Evolutionary conservation across 176 grass and related monocot species (phyloP).

Genomic region (Oryza officinalis): DNA sequence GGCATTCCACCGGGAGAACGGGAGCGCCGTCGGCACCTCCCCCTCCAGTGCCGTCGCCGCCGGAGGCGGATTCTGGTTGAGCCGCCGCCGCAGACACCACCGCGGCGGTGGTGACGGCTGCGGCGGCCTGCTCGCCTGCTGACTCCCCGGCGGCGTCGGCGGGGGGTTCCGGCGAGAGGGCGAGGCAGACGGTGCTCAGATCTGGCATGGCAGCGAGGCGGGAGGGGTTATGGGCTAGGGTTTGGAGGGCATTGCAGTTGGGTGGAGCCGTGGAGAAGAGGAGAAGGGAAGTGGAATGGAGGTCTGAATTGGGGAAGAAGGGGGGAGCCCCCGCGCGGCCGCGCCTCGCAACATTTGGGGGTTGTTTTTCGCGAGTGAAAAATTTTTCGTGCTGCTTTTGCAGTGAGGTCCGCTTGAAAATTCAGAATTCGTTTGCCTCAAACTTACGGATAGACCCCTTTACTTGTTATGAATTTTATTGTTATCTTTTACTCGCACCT

Average conservation of each 20-base stretch:
- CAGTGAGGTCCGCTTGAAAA: not conserved
- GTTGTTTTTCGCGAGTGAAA: not conserved
- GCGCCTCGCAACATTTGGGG: constrained; percentile 10
- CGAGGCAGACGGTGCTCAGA: constrained; percentile 45
- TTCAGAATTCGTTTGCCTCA: not conserved
- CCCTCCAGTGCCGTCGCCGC: not conserved
- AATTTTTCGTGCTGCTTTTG: not conserved
- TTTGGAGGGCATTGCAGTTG: constrained; percentile 45
- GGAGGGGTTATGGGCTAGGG: constrained; percentile 25
- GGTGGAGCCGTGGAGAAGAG: not conserved
- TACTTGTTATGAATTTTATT: not conserved
- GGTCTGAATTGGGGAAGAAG: constrained; percentile 36
- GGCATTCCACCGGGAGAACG: constrained; percentile 27
- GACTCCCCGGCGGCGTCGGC: not conserved
- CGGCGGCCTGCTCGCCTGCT: not conserved
- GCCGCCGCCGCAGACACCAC: not conserved
- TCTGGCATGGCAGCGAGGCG: constrained; percentile 46
- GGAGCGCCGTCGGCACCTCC: not conserved
- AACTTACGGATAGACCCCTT: not conserved
- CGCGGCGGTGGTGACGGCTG: not conserved
- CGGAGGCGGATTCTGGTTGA: not conserved
- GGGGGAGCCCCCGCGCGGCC: not conserved
- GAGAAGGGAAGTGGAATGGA: not conserved
- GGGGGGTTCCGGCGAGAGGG: constrained; percentile 26
- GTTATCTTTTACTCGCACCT: not conserved